Conservation (phyloP, 2,329 filamentous ascomycete species). For the Dothideomycetes sp. region DNA sequence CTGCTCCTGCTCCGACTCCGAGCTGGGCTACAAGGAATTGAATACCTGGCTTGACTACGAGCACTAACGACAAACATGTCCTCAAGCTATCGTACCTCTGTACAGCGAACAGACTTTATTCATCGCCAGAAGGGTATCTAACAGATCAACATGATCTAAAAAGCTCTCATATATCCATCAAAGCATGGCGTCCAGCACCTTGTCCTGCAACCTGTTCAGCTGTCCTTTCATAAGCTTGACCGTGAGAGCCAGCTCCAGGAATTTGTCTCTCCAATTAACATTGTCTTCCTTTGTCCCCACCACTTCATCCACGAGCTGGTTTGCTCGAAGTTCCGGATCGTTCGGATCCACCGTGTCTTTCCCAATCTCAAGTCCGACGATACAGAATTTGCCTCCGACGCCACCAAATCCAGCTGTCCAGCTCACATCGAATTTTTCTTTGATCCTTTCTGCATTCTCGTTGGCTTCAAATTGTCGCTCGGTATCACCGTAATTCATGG, state of each 20-base stretch:
- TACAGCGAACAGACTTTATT: neutral
- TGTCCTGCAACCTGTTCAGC: constrained; percentile 23
- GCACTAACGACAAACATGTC: no score
- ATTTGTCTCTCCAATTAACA: constrained; percentile 24
- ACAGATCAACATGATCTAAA: neutral
- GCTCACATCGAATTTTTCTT: constrained; percentile 36
- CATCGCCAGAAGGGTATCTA: neutral
- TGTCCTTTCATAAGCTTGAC: constrained; percentile 25
- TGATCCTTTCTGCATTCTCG: constrained; percentile 27
- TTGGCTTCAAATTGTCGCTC: constrained; percentile 25
- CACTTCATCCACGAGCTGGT: constrained; percentile 18
- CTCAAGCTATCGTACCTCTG: no score
- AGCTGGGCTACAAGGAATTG: constrained; percentile 6
- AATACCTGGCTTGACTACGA: no score
- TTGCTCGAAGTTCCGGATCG: constrained; percentile 17
- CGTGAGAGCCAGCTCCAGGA: constrained; percentile 24
- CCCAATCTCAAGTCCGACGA: constrained; percentile 29
- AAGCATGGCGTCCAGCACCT: constrained; percentile 21
- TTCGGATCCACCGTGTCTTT: constrained; percentile 10
- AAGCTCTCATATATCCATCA: no score
- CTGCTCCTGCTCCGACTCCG: constrained; percentile 8
- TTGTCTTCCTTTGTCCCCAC: constrained; percentile 7
- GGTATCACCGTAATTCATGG: constrained; percentile 15
- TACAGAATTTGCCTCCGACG: constrained; percentile 33
- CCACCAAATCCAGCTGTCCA: constrained; percentile 35